phyloP scores from a whole-genome alignment of 1,284 basidiomycete genomes.

The Ceratobasidium sp. region DNA sequence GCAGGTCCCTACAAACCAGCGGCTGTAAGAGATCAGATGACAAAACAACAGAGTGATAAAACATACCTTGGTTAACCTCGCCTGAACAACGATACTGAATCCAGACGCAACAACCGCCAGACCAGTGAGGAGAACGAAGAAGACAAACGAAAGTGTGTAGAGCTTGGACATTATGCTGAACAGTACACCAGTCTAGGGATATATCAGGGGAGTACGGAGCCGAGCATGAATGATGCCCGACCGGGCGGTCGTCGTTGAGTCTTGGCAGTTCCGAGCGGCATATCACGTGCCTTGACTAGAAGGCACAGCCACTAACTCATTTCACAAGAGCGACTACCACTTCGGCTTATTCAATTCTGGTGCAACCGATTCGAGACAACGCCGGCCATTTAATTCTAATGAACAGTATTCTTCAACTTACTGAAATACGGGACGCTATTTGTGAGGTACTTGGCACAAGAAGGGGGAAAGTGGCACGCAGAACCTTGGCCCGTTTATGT shows the following conservation, averaged over 20 bases:
- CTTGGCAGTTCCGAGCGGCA: not conserved
- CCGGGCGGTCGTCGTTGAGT: not conserved
- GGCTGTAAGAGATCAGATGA: not conserved
- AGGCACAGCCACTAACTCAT: not conserved
- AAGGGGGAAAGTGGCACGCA: not conserved
- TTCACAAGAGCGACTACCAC: too few species aligned
- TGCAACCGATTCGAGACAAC: too few species aligned
- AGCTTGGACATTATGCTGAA: slow-evolving; percentile 10
- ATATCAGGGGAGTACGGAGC: not conserved
- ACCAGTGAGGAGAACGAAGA: slow-evolving; percentile 42
- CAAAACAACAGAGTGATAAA: not conserved
- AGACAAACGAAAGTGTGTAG: slow-evolving; percentile 38
- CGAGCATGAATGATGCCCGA: too few species aligned
- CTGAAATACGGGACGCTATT: not conserved
- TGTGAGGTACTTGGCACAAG: not conserved
- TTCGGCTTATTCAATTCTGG: too few species aligned
- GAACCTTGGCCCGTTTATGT: not conserved
- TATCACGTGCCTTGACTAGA: not conserved
- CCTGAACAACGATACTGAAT: slow-evolving; percentile 41
- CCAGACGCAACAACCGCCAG: slow-evolving; percentile 41
- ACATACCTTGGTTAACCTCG: slow-evolving; percentile 33
- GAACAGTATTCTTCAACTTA: not conserved
- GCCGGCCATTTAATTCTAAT: too few species aligned
- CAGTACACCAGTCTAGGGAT: not conserved
- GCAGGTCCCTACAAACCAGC: slow-evolving; percentile 2